Conservation (phyloP, 495 filamentous ascomycete genomes). For the Bathelium albidoporum region DNA sequence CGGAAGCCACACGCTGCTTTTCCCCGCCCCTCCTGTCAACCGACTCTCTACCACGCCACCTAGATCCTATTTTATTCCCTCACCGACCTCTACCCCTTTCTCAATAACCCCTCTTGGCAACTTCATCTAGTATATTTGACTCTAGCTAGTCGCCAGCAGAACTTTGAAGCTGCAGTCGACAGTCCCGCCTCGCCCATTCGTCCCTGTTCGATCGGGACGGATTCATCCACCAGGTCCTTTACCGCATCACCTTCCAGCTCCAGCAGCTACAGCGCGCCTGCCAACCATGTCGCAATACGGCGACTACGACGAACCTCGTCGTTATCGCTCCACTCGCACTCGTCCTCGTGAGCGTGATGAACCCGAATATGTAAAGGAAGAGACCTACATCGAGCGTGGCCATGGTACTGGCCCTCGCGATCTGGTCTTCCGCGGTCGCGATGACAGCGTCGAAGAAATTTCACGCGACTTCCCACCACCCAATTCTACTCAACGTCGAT, state of each 20-base stretch:
- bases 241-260: conserved; percentile 3
- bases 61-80: neutral
- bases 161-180: neutral
- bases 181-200: neutral
- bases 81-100: neutral
- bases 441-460: conserved; percentile 37
- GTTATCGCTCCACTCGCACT: conserved; percentile 21
- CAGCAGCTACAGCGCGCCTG: neutral
- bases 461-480: conserved; percentile 35
- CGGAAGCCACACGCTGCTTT: neutral
- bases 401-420: conserved; percentile 27
- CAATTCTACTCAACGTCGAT: conserved; percentile 19
- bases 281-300: conserved; percentile 20
- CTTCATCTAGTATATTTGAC: neutral
- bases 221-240: neutral
- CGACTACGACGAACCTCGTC: conserved; percentile 20
- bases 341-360: conserved; percentile 31
- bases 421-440: conserved; percentile 32
- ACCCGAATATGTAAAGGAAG: conserved; percentile 33
- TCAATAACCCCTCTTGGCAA: neutral
- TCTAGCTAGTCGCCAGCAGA: neutral
- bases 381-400: conserved; percentile 34
- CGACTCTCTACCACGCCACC: neutral
- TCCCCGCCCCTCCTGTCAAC: neutral
- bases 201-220: neutral